Conservation (phyloP, 352 stramenopile genomes). For the Albugo candida region DNA sequence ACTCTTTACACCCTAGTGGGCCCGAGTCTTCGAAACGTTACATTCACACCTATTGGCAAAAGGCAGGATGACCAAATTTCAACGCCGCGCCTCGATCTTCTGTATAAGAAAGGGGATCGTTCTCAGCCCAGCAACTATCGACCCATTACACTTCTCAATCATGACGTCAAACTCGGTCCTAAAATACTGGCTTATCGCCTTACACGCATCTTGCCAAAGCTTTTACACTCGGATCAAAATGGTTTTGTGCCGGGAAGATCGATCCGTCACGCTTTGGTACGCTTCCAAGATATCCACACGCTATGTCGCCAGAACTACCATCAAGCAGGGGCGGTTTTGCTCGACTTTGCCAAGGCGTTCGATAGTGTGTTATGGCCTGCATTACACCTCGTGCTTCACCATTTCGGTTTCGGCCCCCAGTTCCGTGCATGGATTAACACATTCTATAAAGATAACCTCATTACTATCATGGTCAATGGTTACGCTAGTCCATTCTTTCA, state of each 20-base stretch:
- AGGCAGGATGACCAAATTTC: too few species aligned
- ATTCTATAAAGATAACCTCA: not conserved
- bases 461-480: not conserved
- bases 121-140: conserved; percentile 9
- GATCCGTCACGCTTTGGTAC: not conserved
- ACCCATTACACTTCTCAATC: conserved; percentile 8
- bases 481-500: not conserved
- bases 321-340: not conserved
- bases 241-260: not conserved
- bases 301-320: not conserved
- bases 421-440: not conserved
- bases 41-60: too few species aligned
- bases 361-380: conserved; percentile 1
- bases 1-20: too few species aligned
- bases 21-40: too few species aligned
- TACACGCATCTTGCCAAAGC: not conserved
- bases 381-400: not conserved
- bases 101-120: conserved; percentile 12
- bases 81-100: not conserved
- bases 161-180: not conserved
- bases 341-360: conserved; percentile 2
- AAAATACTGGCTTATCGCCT: not conserved
- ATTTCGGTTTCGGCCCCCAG: not conserved
- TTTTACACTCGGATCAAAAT: conserved; percentile 1
- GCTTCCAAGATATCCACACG: not conserved